Conservation (phyloP, 805 yeast genomes). For the Phaffomyces thermotolerans region DNA sequence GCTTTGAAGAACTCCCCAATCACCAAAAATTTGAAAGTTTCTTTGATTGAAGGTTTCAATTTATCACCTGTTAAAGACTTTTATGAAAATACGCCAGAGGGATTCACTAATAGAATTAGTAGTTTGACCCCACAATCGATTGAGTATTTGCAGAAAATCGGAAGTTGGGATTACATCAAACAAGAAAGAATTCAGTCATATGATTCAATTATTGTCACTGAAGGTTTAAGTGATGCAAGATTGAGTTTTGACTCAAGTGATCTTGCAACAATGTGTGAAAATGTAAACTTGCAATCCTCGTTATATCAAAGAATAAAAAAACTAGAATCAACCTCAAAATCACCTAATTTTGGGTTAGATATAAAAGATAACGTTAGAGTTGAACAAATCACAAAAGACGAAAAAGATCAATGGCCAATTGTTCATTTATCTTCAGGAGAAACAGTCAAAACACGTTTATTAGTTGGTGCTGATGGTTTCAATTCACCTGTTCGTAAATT, state of each 20-base stretch:
- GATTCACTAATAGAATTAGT: conserved; percentile 72
- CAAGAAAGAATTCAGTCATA: conserved; percentile 71
- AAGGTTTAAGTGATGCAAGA: conserved; percentile 64
- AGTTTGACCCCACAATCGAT: conserved; percentile 81
- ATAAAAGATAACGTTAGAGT: conserved; percentile 66
- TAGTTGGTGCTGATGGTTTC: conserved; percentile 94
- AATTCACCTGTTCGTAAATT: conserved; percentile 85
- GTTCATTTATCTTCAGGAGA: conserved; percentile 64
- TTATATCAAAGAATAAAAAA: conserved; percentile 48
- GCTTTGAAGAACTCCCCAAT: conserved; percentile 66
- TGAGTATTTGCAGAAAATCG: conserved; percentile 56
- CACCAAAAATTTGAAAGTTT: conserved; percentile 52
- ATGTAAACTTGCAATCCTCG: conserved; percentile 73
- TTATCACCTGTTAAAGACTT: conserved; percentile 43
- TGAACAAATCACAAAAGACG: conserved; percentile 37
- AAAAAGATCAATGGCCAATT: conserved; percentile 62
- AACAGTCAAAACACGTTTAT: conserved; percentile 55
- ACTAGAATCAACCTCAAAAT: conserved; percentile 23
- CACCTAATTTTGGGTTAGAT: conserved; percentile 25
- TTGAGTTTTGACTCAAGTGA: conserved; percentile 63
- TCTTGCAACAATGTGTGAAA: conserved; percentile 85
- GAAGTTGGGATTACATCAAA: conserved; percentile 67
- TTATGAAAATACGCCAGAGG: conserved; percentile 31
- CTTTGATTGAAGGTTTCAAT: conserved; percentile 67
- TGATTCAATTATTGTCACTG: conserved; percentile 79